A percentile compares a stretch with the other conserved stretches of the same genome.
These are phyloP conservation scores for Mesotaenium endlicherianum DNA, from an alignment of 139 green algal genomes.

Conservation along the genomic window DNA sequence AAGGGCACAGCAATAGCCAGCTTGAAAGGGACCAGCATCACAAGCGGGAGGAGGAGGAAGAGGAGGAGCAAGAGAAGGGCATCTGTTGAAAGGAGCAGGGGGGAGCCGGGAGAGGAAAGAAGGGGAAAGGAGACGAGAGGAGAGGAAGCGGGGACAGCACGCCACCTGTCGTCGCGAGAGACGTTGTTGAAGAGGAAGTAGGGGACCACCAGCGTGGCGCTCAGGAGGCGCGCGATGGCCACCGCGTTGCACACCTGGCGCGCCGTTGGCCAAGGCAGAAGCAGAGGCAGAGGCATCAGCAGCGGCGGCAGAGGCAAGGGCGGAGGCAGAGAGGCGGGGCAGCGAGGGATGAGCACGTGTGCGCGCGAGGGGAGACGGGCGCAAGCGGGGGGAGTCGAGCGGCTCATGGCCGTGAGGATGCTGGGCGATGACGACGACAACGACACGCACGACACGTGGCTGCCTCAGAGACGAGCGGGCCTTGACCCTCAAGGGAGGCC, in stretches of 20 bases:
- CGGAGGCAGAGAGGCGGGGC: too few relatives aligned
- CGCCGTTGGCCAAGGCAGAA: too few relatives aligned
- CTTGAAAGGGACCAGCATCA: neutral
- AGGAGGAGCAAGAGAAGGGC: neutral
- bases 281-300: too few relatives aligned
- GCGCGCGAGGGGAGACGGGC: too few relatives aligned
- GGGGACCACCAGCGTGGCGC: conserved; percentile 39
- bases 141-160: neutral
- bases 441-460: too few relatives aligned
- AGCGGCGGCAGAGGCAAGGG: too few relatives aligned
- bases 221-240: conserved; percentile 34
- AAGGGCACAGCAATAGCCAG: neutral
- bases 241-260: conserved; percentile 51
- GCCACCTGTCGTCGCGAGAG: neutral
- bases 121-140: neutral
- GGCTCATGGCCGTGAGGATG: too few relatives aligned
- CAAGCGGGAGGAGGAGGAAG: neutral
- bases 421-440: too few relatives aligned
- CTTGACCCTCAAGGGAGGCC: too few relatives aligned
- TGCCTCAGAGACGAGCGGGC: too few relatives aligned
- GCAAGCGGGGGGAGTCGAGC: too few relatives aligned
- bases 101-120: neutral
- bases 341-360: too few relatives aligned
- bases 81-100: neutral
- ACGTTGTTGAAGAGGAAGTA: neutral